A percentile compares a stretch with the other conserved stretches of the same genome.
Evolutionary conservation across 73 alveolate species (phyloP).

Genomic region (Tetrahymena borealis): DNA sequence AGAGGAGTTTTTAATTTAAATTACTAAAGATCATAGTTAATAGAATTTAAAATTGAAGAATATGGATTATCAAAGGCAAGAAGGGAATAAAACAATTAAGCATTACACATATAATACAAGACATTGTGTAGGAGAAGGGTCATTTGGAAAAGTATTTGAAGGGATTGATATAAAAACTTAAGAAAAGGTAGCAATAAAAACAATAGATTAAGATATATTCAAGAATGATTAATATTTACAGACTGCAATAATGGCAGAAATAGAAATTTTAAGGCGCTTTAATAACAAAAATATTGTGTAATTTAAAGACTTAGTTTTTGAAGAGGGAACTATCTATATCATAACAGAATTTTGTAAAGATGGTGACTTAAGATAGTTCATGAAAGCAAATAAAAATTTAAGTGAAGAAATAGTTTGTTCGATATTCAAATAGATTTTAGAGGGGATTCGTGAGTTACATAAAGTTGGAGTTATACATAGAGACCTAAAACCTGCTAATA

Average conservation of each 20-base stretch:
- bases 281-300: conserved; percentile 28
- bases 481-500: conserved; percentile 36
- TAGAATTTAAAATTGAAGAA: neutral
- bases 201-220: conserved; percentile 26
- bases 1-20: too few species aligned
- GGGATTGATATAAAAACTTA: conserved; percentile 12
- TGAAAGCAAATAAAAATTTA: neutral
- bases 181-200: conserved; percentile 22
- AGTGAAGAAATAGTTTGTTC: conserved; percentile 5
- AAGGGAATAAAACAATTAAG: neutral
- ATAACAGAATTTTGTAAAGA: conserved; percentile 37
- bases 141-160: conserved; percentile 35
- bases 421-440: conserved; percentile 13
- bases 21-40: too few species aligned
- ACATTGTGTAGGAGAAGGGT: conserved; percentile 40
- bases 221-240: conserved; percentile 26
- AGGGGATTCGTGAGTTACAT: conserved; percentile 24
- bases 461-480: conserved; percentile 38
- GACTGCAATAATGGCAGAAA: conserved; percentile 17
- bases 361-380: conserved; percentile 31
- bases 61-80: neutral
- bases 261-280: conserved; percentile 27
- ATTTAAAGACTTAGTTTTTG: conserved; percentile 12
- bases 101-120: conserved; percentile 10
- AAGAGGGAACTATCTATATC: conserved; percentile 7